Evolutionary conservation across 768 basidiomycete genomes (phyloP), one percentile per base, ranked within the genome.

Genomic region (Lactifluus echinatus): DNA sequence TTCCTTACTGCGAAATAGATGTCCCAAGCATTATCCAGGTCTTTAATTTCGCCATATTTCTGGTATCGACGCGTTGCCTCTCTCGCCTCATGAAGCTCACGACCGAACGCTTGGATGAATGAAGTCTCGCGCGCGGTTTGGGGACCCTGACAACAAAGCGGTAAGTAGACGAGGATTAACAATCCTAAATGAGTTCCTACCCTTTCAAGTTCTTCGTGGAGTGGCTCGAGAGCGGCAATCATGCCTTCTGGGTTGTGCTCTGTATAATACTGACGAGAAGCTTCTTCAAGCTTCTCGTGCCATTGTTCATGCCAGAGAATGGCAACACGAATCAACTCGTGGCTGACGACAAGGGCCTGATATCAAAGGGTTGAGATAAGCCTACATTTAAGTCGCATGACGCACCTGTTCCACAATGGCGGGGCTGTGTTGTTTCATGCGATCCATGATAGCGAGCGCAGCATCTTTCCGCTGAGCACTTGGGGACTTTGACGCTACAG

Each of bases 281-380:
- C 96, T 70, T 99, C 96, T 72, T 99, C 96, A 21, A 99, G 76
- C 17, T 92, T 93, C 73, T 99, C 96, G 65, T 97, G 93, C 96
- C 96, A 99, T 62, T 93, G 75, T 69, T 99, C 96, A 64, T 98
- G 94, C 96, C 96, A 99, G 11, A 99, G 75, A 59, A 99, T 98
- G 7, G 96, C 95, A 7, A 98, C 91, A 19, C 96, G 86, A 57
- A 98, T 97, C 36, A 99, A 79, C 68, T 99, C 96, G 29, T 89
- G 84, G 67, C 91, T 91, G 70, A 99, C 92, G 24, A 95, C 68
- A 45, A 85, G 74, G 10, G 93, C 94, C 83, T 93, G 17, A 59
- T 23, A 44, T n/a, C 56, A 34, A 14, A 50, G 43, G 54, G 48
- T 54, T 56, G 17, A 31, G 19, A 28, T 23, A 24, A 45, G n/a